Percentiles rank a stretch among this genome's conserved stretches.
Evolutionary conservation across 2,329 filamentous ascomycete species (phyloP).

Genomic region (Pyricularia pennisetigena): DNA sequence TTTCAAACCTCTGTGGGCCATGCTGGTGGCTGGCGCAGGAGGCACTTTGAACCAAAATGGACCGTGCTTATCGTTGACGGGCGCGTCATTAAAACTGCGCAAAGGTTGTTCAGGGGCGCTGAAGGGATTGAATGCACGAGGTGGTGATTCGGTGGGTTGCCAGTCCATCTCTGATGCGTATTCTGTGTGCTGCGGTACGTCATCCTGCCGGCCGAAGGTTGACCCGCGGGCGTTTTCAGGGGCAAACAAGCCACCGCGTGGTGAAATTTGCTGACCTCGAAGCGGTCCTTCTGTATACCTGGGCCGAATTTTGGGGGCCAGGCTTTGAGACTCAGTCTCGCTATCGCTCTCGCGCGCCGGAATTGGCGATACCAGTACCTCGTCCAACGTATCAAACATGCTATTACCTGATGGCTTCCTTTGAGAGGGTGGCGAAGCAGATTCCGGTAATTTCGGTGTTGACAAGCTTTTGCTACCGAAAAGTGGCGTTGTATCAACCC

Average conservation of each 20-base stretch:
- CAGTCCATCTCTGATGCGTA: constrained; percentile 63
- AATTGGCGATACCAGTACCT: constrained; percentile 22
- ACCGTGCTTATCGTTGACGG: constrained; percentile 29
- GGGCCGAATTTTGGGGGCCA: neutral
- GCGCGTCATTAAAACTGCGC: constrained; percentile 34
- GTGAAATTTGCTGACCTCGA: neutral
- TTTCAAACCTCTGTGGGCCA: constrained; percentile 52
- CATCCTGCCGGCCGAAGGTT: neutral
- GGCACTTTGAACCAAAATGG: constrained; percentile 66
- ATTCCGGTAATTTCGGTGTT: neutral
- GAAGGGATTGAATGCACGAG: constrained; percentile 43
- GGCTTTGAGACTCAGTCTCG: neutral
- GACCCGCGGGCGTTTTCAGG: neutral
- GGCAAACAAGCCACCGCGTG: neutral
- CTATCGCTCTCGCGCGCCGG: neutral
- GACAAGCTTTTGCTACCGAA: constrained; percentile 23
- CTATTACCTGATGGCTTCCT: neutral
- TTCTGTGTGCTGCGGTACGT: constrained; percentile 11
- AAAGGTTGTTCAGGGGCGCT: constrained; percentile 28
- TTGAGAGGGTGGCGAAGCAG: neutral
- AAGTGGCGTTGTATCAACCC: constrained; percentile 46
- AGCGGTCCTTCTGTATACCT: neutral
- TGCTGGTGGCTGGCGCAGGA: constrained; percentile 52
- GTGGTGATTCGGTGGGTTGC: constrained; percentile 49
- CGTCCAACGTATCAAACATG: constrained; percentile 36